Conservation (phyloP, 768 basidiomycete species). For the Mrakia frigida region DNA sequence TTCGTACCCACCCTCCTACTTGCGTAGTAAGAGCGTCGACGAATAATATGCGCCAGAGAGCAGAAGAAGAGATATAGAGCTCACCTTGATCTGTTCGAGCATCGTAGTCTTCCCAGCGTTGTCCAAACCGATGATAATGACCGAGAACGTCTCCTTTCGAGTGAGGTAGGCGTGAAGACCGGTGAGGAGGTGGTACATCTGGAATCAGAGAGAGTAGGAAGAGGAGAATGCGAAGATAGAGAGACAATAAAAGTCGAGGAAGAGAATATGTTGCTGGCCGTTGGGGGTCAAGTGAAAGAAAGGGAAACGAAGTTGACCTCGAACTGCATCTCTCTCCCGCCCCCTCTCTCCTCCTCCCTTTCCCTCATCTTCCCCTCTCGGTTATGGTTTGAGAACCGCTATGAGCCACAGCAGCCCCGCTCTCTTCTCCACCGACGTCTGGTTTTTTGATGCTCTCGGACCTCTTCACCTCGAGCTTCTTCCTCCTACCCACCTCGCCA, state of each 20-base stretch:
- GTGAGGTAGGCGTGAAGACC: slow-evolving; percentile 87
- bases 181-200: slow-evolving; percentile 90
- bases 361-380: background rate
- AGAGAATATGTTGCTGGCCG: background rate
- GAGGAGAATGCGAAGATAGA: too few relatives aligned
- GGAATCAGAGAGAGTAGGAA: too few relatives aligned
- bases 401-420: too few relatives aligned
- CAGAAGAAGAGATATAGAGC: too few relatives aligned
- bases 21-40: too few relatives aligned
- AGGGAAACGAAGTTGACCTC: background rate
- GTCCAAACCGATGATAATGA: slow-evolving; percentile 76
- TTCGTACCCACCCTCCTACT: too few relatives aligned
- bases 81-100: slow-evolving; percentile 32
- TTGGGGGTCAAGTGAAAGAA: background rate
- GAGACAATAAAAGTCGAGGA: background rate
- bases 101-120: slow-evolving; percentile 73
- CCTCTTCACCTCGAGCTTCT: too few relatives aligned
- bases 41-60: too few relatives aligned
- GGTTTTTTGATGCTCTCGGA: too few relatives aligned
- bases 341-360: background rate
- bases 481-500: too few relatives aligned
- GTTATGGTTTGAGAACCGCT: too few relatives aligned
- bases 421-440: too few relatives aligned
- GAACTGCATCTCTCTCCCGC: background rate
- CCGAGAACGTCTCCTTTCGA: slow-evolving; percentile 74